Conservation (phyloP, 192 early-diverging fungal species). For the Coemansia sp. region DNA sequence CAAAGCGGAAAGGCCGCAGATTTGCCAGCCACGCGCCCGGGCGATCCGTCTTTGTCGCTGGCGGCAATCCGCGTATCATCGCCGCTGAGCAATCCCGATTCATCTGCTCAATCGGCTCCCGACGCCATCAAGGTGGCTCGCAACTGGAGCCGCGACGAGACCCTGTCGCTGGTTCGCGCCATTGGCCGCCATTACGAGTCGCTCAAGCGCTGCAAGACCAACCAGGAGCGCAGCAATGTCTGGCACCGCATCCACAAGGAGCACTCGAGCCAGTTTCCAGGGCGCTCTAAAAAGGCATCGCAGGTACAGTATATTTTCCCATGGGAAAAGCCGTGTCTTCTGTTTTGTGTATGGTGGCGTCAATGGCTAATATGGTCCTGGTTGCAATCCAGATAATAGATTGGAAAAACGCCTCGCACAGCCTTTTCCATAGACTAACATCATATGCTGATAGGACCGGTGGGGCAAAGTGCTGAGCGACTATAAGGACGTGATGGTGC, state of each 20-base stretch:
- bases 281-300: slow-evolving; percentile 51
- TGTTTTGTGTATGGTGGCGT: not conserved
- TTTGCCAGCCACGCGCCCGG: slow-evolving; percentile 2
- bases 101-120: slow-evolving; percentile 6
- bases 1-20: not conserved
- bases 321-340: too few relatives aligned
- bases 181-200: slow-evolving; percentile 51
- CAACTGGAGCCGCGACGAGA: slow-evolving; percentile 54
- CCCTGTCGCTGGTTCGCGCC: slow-evolving; percentile 47
- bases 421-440: not conserved
- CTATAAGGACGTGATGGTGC: slow-evolving; percentile 52
- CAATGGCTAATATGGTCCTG: too few relatives aligned
- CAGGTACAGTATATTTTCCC: slow-evolving; percentile 44
- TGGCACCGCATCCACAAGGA: slow-evolving; percentile 54
- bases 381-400: too few relatives aligned
- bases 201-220: slow-evolving; percentile 49
- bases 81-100: slow-evolving; percentile 1
- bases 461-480: slow-evolving; percentile 56
- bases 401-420: too few relatives aligned
- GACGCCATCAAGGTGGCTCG: slow-evolving; percentile 45
- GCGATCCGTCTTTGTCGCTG: slow-evolving; percentile 22
- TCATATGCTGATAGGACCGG: slow-evolving; percentile 33
- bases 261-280: slow-evolving; percentile 51
- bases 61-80: slow-evolving; percentile 15
- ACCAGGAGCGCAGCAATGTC: slow-evolving; percentile 55